Percentiles rank a stretch among this genome's conserved stretches.
These are phyloP conservation scores for Viola pubescens DNA, from an alignment of 441 rosid species.

Conservation along the genomic window DNA sequence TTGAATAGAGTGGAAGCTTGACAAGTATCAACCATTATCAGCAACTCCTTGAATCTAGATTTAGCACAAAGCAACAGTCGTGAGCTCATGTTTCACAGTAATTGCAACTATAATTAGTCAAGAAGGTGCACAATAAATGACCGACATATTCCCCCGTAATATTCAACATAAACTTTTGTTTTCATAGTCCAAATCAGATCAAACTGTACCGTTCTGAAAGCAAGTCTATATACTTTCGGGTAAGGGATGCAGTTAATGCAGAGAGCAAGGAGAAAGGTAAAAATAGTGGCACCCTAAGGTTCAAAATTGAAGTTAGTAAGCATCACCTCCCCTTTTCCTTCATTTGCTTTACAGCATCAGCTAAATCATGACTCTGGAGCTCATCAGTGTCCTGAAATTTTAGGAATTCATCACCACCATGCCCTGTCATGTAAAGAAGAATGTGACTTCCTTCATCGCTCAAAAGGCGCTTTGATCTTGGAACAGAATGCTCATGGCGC, in stretches of 20 bases:
- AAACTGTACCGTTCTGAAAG: too few relatives aligned
- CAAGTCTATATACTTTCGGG: too few relatives aligned
- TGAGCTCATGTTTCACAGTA: slow-evolving; percentile 5
- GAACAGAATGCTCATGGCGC: slow-evolving; percentile 83
- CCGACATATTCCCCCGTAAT: too few relatives aligned
- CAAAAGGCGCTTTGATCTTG: slow-evolving; percentile 93
- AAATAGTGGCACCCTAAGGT: too few relatives aligned
- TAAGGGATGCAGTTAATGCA: too few relatives aligned
- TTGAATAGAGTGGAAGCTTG: slow-evolving; percentile 96
- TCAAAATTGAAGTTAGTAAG: too few relatives aligned
- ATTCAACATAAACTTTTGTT: too few relatives aligned
- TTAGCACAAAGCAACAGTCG: slow-evolving; percentile 21
- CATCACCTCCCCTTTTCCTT: slow-evolving; percentile 79
- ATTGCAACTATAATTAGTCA: slow-evolving; percentile 3
- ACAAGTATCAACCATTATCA: slow-evolving; percentile 97
- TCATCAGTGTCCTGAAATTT: slow-evolving; percentile 99
- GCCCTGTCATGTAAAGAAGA: slow-evolving; percentile 97
- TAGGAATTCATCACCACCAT: slow-evolving; percentile 92
- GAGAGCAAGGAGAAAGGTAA: too few relatives aligned
- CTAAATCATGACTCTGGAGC: slow-evolving; percentile 98
- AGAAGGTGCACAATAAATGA: not conserved
- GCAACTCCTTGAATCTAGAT: slow-evolving; percentile 84
- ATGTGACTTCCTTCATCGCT: slow-evolving; percentile 99
- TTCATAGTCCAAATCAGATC: too few relatives aligned
- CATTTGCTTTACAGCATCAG: slow-evolving; percentile 99